A percentile compares a stretch with the other conserved stretches of the same genome.
Conservation (phyloP, 208 protist species). For the Naegleria gruberi region DNA sequence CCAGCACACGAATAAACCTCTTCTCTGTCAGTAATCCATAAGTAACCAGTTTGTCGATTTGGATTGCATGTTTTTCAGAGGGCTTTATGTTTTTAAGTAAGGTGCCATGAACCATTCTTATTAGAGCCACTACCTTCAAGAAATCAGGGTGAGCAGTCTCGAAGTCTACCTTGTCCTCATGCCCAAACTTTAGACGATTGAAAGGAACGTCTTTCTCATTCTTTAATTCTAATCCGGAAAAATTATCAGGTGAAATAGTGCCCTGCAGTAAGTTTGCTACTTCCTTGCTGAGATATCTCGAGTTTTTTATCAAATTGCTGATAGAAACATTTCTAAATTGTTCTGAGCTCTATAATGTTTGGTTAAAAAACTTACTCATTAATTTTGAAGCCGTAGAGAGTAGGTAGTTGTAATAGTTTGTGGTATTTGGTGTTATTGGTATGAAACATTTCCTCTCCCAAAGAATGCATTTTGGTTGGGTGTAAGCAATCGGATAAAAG, state of each 20-base stretch:
- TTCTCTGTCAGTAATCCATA: not conserved
- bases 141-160: not conserved
- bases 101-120: not conserved
- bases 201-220: not conserved
- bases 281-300: not conserved
- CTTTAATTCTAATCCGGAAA: not conserved
- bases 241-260: not conserved
- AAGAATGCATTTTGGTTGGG: not conserved
- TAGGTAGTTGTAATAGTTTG: not conserved
- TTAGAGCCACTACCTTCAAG: not conserved
- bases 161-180: not conserved
- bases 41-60: not conserved
- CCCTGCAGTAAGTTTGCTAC: not conserved
- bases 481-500: not conserved
- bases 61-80: not conserved
- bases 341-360: not conserved
- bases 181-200: not conserved
- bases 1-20: not conserved
- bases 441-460: not conserved
- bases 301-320: not conserved
- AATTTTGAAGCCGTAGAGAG: not conserved
- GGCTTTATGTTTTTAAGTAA: not conserved
- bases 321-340: not conserved
- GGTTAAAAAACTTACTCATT: not conserved
- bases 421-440: not conserved